phyloP scores from a whole-genome alignment of 192 early-diverging fungal genomes.

The Linnemannia zychae region DNA sequence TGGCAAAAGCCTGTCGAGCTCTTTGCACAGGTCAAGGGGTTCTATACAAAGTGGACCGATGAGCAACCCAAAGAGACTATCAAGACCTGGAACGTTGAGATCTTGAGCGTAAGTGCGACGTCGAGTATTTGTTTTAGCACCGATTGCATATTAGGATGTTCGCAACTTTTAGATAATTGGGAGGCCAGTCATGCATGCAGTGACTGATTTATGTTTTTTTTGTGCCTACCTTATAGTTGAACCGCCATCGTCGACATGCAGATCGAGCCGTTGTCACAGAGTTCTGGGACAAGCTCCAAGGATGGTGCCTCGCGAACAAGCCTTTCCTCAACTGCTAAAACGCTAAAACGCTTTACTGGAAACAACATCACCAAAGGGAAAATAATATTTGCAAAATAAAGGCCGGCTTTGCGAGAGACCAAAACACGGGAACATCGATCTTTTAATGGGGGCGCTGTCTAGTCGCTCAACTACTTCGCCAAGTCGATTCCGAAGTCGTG shows the following conservation, averaged over 20 bases:
- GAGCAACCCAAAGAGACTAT: conserved; percentile 60
- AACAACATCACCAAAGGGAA: not conserved
- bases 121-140: not conserved
- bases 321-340: conserved; percentile 60
- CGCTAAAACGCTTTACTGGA: not conserved
- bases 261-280: conserved; percentile 67
- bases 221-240: conserved; percentile 57
- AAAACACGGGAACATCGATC: not conserved
- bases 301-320: conserved; percentile 62
- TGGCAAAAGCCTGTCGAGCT: conserved; percentile 87
- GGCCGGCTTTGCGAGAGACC: not conserved
- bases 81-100: conserved; percentile 64
- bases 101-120: conserved; percentile 66
- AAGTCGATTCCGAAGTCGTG: conserved; percentile 14
- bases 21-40: conserved; percentile 81
- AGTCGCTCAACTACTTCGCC: not conserved
- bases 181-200: not conserved
- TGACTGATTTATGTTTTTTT: not conserved
- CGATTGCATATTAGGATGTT: not conserved
- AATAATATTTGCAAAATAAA: not conserved
- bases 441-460: not conserved
- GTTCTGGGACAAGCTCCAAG: conserved; percentile 70
- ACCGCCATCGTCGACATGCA: conserved; percentile 67
- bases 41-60: conserved; percentile 70
- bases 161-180: not conserved